Percentiles rank a stretch among this genome's conserved stretches.
phyloP scores from a whole-genome alignment of 495 filamentous ascomycete genomes.

The Hyaloscypha finlandica region DNA sequence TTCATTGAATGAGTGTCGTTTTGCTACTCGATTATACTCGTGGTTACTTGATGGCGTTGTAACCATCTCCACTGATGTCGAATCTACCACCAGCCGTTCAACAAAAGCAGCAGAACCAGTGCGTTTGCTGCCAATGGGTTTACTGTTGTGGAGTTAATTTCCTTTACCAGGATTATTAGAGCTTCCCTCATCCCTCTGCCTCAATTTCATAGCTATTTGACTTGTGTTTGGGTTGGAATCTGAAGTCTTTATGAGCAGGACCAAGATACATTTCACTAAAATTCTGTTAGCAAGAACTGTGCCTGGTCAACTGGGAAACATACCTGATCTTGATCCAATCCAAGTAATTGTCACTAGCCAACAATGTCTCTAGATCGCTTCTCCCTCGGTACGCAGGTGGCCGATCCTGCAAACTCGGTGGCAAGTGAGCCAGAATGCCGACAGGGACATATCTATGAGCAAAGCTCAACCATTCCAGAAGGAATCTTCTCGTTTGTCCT shows the following conservation, averaged over 20 bases:
- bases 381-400: slow-evolving; percentile 81
- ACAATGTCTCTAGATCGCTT: slow-evolving; percentile 86
- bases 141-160: not conserved
- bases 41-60: no score
- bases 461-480: slow-evolving; percentile 96
- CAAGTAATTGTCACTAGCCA: slow-evolving; percentile 85
- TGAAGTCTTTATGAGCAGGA: slow-evolving; percentile 84
- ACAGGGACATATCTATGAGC: slow-evolving; percentile 86
- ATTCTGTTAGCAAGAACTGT: slow-evolving; percentile 17
- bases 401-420: slow-evolving; percentile 82
- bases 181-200: slow-evolving; percentile 50
- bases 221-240: slow-evolving; percentile 98
- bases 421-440: slow-evolving; percentile 83
- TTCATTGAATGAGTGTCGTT: no score
- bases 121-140: not conserved
- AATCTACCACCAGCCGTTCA: no score
- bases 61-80: no score
- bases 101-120: not conserved
- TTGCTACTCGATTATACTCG: no score
- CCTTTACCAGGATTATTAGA: not conserved
- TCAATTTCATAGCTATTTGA: slow-evolving; percentile 76
- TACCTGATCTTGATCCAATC: slow-evolving; percentile 99
- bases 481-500: slow-evolving; percentile 82
- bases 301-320: slow-evolving; percentile 33
- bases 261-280: slow-evolving; percentile 95